These are phyloP conservation scores for Microstegium vimineum DNA, from an alignment of 176 grass and related monocot species.

Conservation along the genomic window DNA sequence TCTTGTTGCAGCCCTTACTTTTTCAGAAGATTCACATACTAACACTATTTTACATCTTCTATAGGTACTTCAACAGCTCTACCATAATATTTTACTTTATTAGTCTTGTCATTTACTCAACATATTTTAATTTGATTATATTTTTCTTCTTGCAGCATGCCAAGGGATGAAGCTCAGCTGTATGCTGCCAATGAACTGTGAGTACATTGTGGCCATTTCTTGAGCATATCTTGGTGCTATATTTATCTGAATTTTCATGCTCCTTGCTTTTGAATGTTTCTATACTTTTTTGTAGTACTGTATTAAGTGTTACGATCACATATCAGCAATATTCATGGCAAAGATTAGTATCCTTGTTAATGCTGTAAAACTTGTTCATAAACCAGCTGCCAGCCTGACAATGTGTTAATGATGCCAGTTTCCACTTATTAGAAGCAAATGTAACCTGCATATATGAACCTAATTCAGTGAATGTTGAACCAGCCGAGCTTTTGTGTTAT, in stretches of 20 bases:
- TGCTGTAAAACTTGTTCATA: not conserved
- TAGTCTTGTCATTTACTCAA: not conserved
- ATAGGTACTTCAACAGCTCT: constrained; percentile 55
- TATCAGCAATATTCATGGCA: not conserved
- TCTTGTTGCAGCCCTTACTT: constrained; percentile 61
- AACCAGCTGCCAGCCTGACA: not conserved
- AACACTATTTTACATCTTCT: constrained; percentile 94
- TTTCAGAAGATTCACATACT: constrained; percentile 63
- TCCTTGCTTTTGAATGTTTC: constrained; percentile 10
- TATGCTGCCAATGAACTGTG: constrained; percentile 87
- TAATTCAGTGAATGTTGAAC: not conserved
- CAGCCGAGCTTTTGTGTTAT: not conserved
- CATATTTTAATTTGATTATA: constrained; percentile 15
- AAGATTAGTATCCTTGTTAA: not conserved
- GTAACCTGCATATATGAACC: not conserved
- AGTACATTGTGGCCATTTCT: constrained; percentile 27
- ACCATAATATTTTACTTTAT: not conserved
- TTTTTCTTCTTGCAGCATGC: constrained; percentile 69
- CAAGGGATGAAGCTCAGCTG: constrained; percentile 93
- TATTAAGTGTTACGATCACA: not conserved
- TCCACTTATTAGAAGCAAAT: not conserved
- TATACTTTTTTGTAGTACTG: not conserved
- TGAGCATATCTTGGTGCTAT: constrained; percentile 10
- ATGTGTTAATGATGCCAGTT: not conserved
- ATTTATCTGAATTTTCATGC: not conserved